phyloP scores from a whole-genome alignment of 352 stramenopile genomes.

The Pythium dissotocum region DNA sequence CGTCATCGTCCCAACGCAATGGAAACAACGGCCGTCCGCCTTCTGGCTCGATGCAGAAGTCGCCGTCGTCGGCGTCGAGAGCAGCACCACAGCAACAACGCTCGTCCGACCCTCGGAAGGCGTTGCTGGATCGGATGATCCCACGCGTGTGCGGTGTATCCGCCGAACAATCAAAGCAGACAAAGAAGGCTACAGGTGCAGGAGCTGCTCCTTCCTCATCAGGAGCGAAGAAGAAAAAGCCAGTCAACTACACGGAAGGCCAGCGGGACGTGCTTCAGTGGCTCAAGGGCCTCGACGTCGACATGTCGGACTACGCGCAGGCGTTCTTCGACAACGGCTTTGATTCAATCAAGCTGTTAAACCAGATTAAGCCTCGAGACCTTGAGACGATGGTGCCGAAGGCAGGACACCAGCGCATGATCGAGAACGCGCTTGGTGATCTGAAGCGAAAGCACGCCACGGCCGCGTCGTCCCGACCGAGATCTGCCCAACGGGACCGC shows the following conservation, averaged over 20 bases:
- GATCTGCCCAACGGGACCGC: conserved; percentile 31
- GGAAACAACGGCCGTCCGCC: conserved; percentile 22
- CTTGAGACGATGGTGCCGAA: conserved; percentile 77
- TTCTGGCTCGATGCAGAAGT: conserved; percentile 22
- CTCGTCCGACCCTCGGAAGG: conserved; percentile 48
- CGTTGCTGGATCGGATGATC: conserved; percentile 79
- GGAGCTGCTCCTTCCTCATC: neutral
- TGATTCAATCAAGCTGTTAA: conserved; percentile 85
- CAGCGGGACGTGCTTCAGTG: conserved; percentile 83
- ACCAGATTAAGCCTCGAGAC: conserved; percentile 70
- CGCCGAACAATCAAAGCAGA: conserved; percentile 23
- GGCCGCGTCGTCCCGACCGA: conserved; percentile 37
- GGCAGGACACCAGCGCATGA: conserved; percentile 81
- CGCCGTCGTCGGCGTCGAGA: conserved; percentile 16
- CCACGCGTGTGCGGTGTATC: conserved; percentile 67
- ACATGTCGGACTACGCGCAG: conserved; percentile 85
- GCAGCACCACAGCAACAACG: conserved; percentile 2
- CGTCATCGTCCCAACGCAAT: conserved; percentile 14
- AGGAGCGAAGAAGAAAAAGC: conserved; percentile 39
- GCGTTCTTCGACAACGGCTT: conserved; percentile 89
- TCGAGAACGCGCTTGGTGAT: conserved; percentile 76
- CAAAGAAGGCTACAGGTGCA: conserved; percentile 3
- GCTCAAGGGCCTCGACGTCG: conserved; percentile 67
- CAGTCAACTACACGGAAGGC: conserved; percentile 50
- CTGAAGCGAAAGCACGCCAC: conserved; percentile 74